phyloP scores from a whole-genome alignment of 2,329 filamentous ascomycete genomes.

The Penicillium crustosum region DNA sequence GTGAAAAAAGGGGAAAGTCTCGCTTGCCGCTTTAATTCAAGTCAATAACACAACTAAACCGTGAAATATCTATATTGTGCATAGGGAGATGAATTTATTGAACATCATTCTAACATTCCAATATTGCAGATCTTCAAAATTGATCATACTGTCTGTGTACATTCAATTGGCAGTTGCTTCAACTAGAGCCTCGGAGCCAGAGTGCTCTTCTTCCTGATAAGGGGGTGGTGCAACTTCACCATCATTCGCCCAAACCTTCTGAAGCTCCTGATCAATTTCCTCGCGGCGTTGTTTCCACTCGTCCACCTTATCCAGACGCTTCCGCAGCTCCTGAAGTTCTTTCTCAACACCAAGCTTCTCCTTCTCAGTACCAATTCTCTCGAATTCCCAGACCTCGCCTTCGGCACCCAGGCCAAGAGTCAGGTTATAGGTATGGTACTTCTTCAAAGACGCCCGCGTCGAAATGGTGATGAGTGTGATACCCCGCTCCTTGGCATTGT shows the following conservation, averaged over 20 bases:
- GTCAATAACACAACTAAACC: not conserved
- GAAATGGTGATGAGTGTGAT: slow-evolving; percentile 97
- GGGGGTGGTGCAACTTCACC: slow-evolving; percentile 41
- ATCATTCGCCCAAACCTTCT: slow-evolving; percentile 58
- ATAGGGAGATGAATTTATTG: not conserved
- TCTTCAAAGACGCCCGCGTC: slow-evolving; percentile 88
- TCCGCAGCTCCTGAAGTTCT: slow-evolving; percentile 80
- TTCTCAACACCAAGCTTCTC: slow-evolving; percentile 93
- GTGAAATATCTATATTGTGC: not conserved
- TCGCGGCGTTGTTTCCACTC: slow-evolving; percentile 75
- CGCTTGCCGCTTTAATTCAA: not conserved
- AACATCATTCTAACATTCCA: not conserved
- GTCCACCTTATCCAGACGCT: slow-evolving; percentile 76
- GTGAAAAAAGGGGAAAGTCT: not conserved
- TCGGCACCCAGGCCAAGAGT: slow-evolving; percentile 76
- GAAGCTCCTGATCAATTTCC: slow-evolving; percentile 81
- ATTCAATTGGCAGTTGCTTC: slow-evolving; percentile 11
- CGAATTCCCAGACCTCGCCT: slow-evolving; percentile 87
- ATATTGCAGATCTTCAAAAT: not conserved
- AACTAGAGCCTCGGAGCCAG: not conserved
- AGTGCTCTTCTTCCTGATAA: slow-evolving; percentile 29
- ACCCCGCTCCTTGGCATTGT: slow-evolving; percentile 85
- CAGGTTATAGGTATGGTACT: slow-evolving; percentile 91
- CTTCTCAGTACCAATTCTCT: slow-evolving; percentile 86
- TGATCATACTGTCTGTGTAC: not conserved